Percentiles rank a stretch among this genome's conserved stretches.
phyloP scores from a whole-genome alignment of 257 asterid species.

The Capsicum baccatum region DNA sequence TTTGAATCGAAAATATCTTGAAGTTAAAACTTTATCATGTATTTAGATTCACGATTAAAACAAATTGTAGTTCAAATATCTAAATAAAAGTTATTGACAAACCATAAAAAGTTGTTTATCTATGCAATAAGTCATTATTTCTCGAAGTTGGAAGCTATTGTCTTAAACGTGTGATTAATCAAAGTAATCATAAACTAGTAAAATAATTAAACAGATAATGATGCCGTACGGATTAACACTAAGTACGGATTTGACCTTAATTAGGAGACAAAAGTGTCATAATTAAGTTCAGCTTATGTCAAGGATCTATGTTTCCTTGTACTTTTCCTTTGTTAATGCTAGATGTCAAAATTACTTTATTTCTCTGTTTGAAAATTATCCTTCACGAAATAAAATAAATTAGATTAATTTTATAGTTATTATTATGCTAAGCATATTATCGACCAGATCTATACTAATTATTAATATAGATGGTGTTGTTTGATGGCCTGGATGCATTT shows the following conservation, averaged over 20 bases:
- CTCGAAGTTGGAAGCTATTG: too few relatives aligned
- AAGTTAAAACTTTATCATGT: too few relatives aligned
- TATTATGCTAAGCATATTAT: background rate
- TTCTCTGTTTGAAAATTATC: background rate
- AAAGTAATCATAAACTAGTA: background rate
- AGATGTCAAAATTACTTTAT: background rate
- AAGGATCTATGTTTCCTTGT: constrained; percentile 23
- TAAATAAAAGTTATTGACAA: too few relatives aligned
- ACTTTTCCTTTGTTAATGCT: background rate
- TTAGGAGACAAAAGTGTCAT: background rate
- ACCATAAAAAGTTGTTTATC: too few relatives aligned
- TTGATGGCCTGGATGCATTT: too few relatives aligned
- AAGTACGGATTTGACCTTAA: background rate
- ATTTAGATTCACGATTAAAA: too few relatives aligned
- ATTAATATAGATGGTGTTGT: too few relatives aligned
- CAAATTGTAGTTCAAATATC: too few relatives aligned
- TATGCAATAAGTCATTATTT: too few relatives aligned
- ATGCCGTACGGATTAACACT: background rate
- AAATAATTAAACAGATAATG: background rate
- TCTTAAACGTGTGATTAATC: background rate
- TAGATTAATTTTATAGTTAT: background rate
- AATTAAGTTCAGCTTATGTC: background rate
- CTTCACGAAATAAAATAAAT: background rate
- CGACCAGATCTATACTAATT: background rate
- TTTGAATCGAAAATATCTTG: too few relatives aligned